These are phyloP conservation scores for Boletellus ananas DNA, from an alignment of 768 basidiomycete genomes.

Conservation along the genomic window DNA sequence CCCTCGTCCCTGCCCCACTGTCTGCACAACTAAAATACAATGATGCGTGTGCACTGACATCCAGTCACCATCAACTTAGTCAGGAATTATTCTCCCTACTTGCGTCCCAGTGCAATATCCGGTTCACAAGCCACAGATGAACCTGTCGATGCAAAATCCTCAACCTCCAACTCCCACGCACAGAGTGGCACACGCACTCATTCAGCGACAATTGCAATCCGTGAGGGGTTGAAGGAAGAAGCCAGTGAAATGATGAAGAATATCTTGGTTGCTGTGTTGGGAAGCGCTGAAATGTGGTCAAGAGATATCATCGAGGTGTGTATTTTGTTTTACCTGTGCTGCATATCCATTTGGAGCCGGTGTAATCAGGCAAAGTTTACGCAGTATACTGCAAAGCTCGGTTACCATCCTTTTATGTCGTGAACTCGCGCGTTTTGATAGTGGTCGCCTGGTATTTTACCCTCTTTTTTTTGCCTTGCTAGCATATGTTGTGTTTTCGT, in stretches of 20 bases:
- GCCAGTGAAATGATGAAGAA: constrained; percentile 74
- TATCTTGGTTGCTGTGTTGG: constrained; percentile 35
- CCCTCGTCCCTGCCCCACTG: constrained; percentile 33
- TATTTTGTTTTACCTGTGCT: constrained; percentile 2
- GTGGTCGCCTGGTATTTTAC: constrained; percentile 51
- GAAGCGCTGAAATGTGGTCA: constrained; percentile 48
- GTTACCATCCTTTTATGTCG: neutral
- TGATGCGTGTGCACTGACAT: constrained; percentile 57
- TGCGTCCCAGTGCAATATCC: constrained; percentile 37
- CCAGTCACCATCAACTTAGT: constrained; percentile 87
- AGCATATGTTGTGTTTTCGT: neutral
- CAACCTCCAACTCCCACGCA: constrained; percentile 40
- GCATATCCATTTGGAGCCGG: neutral
- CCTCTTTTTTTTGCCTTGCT: neutral
- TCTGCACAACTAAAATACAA: constrained; percentile 21
- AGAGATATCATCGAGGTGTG: constrained; percentile 47
- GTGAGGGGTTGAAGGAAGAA: constrained; percentile 55
- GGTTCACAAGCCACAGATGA: constrained; percentile 7
- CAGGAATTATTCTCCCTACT: constrained; percentile 87
- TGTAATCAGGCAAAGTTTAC: constrained; percentile 38
- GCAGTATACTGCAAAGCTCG: constrained; percentile 43
- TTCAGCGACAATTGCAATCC: constrained; percentile 66
- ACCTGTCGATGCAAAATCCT: constrained; percentile 1
- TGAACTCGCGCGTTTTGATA: constrained; percentile 10
- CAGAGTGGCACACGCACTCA: constrained; percentile 44